These are phyloP conservation scores for Harringtonia aguacate DNA, from an alignment of 2,329 filamentous ascomycete genomes.

Conservation along the genomic window DNA sequence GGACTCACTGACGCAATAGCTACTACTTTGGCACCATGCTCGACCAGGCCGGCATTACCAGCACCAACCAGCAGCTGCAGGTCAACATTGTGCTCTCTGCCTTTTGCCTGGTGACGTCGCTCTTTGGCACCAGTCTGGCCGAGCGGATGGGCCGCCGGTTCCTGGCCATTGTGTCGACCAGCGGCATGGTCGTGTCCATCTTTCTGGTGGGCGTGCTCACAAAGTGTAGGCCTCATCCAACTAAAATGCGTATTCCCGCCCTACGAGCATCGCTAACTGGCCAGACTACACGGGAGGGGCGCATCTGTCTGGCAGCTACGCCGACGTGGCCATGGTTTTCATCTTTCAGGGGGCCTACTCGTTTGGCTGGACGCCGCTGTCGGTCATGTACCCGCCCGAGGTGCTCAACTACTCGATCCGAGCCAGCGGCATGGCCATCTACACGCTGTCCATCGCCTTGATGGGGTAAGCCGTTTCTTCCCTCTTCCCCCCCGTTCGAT, in stretches of 20 bases:
- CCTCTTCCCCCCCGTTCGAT: slow-evolving; percentile 28
- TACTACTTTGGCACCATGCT: no score
- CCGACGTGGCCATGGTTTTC: not conserved
- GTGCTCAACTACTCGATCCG: not conserved
- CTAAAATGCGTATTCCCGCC: not conserved
- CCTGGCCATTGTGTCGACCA: not conserved
- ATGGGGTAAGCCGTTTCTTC: not conserved
- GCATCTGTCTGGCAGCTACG: not conserved
- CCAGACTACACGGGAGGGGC: not conserved
- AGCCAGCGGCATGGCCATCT: not conserved
- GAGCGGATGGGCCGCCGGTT: not conserved
- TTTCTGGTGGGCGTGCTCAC: not conserved
- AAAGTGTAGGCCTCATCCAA: not conserved
- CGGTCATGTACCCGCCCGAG: not conserved
- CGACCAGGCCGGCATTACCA: no score
- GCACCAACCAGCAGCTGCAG: no score
- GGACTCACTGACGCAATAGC: no score
- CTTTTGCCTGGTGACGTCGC: not conserved
- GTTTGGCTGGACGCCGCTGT: not conserved
- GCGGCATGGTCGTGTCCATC: not conserved
- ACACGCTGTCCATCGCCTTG: not conserved
- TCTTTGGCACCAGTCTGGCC: not conserved
- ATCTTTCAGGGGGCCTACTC: not conserved
- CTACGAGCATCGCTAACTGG: not conserved
- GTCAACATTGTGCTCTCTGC: no score